Evolutionary conservation across 805 yeast species (phyloP), one percentile per base, ranked within the genome.

Genomic region (Kodamaea nitidulidarum): DNA sequence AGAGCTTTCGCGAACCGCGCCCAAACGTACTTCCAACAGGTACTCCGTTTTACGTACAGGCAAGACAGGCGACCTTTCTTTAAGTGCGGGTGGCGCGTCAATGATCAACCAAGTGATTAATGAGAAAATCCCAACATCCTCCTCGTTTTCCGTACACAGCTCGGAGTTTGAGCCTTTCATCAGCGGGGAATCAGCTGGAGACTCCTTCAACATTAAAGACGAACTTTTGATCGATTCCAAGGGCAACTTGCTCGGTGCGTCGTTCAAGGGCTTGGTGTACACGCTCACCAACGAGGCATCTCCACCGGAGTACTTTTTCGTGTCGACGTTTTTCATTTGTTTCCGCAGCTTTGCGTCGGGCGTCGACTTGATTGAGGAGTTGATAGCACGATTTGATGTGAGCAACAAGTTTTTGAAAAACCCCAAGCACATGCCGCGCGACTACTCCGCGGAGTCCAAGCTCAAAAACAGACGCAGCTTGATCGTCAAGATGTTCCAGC

Each of bases 271-370:
- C 0, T 64, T 84, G 41, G 76, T 84, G 3, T 74, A 67, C 49
- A 68, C 84, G 16, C 59, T 84, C 36, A 84, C 90, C 0, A 82
- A 84, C 56, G 91, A 84, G 51, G 44, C 61, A 25, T 56, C 71
- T 1, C 80, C 81, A 11, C 83, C 88, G 2, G 84, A 78, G 42
- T 78, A 78, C 41, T 80, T 83, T 51, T 77, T 82, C 43, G 69
- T 78, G 2, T 77, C 93, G 0, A 77, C 93, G 0, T 85, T 88
- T 52, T 78, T 90, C 63, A 65, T 87, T 39, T 81, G 86, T 30
- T 88, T 83, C 63, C 72, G 88, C 50, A 75, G 78, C 40, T 90
- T 82, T 60, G 75, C 88, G 0, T 71, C 70, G 35, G 78, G 90
- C 1, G 65, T 72, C 22, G 86, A 83, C 43, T 64, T 90, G 18